phyloP scores from a whole-genome alignment of 2,329 filamentous ascomycete species.

The Cyanodermella asteris region DNA sequence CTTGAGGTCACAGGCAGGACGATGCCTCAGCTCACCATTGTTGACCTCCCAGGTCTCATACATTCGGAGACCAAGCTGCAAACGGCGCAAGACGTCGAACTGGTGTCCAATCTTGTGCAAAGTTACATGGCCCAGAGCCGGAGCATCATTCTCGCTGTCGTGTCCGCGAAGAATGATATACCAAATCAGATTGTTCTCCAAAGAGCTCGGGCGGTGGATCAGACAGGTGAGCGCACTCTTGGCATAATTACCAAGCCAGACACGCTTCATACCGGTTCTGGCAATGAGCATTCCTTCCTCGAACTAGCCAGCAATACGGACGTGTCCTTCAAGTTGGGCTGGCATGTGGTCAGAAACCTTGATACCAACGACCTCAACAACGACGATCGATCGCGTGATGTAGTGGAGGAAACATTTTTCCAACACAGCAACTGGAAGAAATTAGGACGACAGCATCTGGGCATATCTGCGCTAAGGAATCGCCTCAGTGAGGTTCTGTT shows the following conservation, averaged over 20 bases:
- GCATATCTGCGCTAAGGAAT: conserved; percentile 7
- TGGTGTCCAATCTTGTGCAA: conserved; percentile 25
- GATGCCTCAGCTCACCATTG: conserved; percentile 36
- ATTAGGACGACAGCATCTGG: conserved; percentile 6
- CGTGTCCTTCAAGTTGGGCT: conserved; percentile 27
- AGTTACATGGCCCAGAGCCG: conserved; percentile 30
- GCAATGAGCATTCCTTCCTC: conserved; percentile 9
- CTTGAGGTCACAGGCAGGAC: conserved; percentile 7
- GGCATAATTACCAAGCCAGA: conserved; percentile 19
- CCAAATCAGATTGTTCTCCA: conserved; percentile 23
- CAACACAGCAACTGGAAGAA: conserved; percentile 7
- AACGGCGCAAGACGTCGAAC: conserved; percentile 29
- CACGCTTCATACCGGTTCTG: conserved; percentile 11
- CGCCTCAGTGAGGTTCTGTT: conserved; percentile 9
- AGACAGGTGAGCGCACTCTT: conserved; percentile 13
- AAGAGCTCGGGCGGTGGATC: conserved; percentile 11
- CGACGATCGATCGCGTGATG: conserved; percentile 6
- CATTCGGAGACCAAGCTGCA: conserved; percentile 31
- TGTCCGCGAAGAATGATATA: conserved; percentile 28
- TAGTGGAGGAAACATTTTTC: conserved; percentile 10
- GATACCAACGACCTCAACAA: conserved; percentile 10
- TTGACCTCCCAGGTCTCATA: conserved; percentile 39
- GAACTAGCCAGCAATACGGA: conserved; percentile 25
- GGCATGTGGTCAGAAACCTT: conserved; percentile 31
- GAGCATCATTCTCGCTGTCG: conserved; percentile 37